Evolutionary conservation across 2,329 filamentous ascomycete species (phyloP).

Genomic region (Colletotrichum chrysophilum): DNA sequence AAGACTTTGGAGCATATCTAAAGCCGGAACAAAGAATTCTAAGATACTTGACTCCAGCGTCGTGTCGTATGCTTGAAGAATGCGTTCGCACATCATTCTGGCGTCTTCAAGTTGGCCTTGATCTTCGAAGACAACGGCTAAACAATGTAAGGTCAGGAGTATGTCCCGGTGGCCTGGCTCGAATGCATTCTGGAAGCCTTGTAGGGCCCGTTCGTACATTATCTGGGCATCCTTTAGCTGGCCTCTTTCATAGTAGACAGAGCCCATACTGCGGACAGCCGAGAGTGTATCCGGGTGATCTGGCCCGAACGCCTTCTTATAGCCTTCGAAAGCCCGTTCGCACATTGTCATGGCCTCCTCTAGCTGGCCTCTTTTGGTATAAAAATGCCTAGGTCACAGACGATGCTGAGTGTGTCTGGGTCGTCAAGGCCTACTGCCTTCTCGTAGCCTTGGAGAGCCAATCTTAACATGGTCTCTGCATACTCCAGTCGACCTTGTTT

Average conservation of each 20-base stretch:
- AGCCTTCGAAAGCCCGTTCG: constrained; percentile 30
- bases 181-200: neutral
- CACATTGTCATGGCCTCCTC: constrained; percentile 34
- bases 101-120: neutral
- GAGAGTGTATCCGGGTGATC: neutral
- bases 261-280: accelerated
- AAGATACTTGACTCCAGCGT: neutral
- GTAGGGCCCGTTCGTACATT: neutral
- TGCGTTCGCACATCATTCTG: neutral
- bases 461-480: too few relatives aligned
- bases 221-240: neutral
- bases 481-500: too few relatives aligned
- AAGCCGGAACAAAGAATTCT: neutral
- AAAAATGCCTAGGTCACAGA: neutral
- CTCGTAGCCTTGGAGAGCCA: constrained; percentile 30
- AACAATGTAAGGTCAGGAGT: accelerated
- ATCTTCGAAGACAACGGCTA: neutral
- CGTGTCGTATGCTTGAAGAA: neutral
- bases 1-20: neutral
- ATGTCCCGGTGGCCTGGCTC: neutral
- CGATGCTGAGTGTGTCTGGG: neutral
- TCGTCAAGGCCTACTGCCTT: constrained; percentile 3
- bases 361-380: neutral
- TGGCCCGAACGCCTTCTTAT: constrained; percentile 23
- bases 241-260: neutral